Percentiles rank a stretch among this genome's conserved stretches.
Evolutionary conservation across 2,329 filamentous ascomycete genomes (phyloP).

Genomic region (Paracoccidioides lutzii): DNA sequence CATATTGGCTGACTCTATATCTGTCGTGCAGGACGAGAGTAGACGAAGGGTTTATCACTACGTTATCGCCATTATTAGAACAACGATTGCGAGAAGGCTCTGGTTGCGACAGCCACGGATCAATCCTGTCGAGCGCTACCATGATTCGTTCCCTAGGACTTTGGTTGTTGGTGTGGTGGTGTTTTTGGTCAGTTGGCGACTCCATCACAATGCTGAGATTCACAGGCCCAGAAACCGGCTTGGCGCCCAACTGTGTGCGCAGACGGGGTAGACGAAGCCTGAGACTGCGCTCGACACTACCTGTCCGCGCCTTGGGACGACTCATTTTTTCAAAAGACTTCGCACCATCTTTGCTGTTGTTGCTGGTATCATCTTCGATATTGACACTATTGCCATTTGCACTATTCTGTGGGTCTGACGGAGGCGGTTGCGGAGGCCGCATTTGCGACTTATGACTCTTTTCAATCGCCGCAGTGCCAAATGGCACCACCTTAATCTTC

Average conservation of each 20-base stretch:
- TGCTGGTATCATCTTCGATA: not conserved
- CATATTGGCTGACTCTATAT: not conserved
- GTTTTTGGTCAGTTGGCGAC: conserved; percentile 3
- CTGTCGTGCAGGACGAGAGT: not conserved
- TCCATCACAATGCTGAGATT: conserved; percentile 10
- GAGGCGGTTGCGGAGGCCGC: no score
- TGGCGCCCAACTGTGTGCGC: conserved; percentile 4
- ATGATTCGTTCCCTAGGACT: not conserved
- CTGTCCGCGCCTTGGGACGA: not conserved
- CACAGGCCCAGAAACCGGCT: not conserved
- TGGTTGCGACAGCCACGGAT: not conserved
- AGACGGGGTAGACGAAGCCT: conserved; percentile 9
- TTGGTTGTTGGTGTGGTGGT: not conserved
- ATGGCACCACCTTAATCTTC: not conserved
- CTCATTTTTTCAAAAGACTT: not conserved
- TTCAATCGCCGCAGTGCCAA: not conserved
- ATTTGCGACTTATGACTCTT: not conserved
- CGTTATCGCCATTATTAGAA: not conserved
- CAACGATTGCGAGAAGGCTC: not conserved
- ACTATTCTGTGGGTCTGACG: not conserved
- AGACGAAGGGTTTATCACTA: not conserved
- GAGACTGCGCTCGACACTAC: conserved; percentile 4
- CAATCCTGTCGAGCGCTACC: not conserved
- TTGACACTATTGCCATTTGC: not conserved
- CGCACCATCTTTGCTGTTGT: not conserved